Base-by-base conservation (phyloP, 1,284 basidiomycete genomes). In the Exsudoporus floridanus region DNA sequence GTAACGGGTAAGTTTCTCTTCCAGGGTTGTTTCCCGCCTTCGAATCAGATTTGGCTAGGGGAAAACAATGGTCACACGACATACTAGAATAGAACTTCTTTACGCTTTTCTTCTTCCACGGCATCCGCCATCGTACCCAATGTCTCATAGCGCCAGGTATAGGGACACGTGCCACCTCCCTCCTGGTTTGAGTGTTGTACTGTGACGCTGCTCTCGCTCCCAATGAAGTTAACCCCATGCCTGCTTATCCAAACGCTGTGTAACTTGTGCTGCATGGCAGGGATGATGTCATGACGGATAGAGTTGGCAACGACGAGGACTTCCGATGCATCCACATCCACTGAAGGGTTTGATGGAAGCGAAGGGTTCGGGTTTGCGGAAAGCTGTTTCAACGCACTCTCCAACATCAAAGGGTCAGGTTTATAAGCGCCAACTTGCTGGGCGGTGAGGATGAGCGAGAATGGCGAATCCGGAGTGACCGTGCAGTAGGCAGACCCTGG, bases 201-300 rank as follows among this genome's bases (percentile, higher is more conserved):
- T 16, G 27, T 21, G 30, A 50, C 9, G 7, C 7, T 14, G 23
- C 40, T 37, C 19, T 59, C 57, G 47, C 54, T 60, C 2, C 76
- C 74, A 49, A 77, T 77, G n/a, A 75, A 61, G 36, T 57, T 67
- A n/a, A 77, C 75, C 3, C 73, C 75, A 52, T 75, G 64, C 30
- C 85, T 73, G 49, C 83, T 78, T 55, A 88, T 86, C 81, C 83
- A 88, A 30, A 81, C 78, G 30, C 77, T 81, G n/a, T 55, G 64
- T 27, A 88, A 64, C 0, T 78, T 78, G 14, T 79, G 68, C 54
- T 71, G 66, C 51, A 71, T 74, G 34, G 81, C 80, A 7, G 86
- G 80, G 34, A 72, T 73, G 55, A 83, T 77, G 59, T 87, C 84
- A 56, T 85, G 83, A 27, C 65, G 67, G 50, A 84, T 62, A 56